Evolutionary conservation across 495 filamentous ascomycete genomes (phyloP).

Genomic region (Tuber calosporum): DNA sequence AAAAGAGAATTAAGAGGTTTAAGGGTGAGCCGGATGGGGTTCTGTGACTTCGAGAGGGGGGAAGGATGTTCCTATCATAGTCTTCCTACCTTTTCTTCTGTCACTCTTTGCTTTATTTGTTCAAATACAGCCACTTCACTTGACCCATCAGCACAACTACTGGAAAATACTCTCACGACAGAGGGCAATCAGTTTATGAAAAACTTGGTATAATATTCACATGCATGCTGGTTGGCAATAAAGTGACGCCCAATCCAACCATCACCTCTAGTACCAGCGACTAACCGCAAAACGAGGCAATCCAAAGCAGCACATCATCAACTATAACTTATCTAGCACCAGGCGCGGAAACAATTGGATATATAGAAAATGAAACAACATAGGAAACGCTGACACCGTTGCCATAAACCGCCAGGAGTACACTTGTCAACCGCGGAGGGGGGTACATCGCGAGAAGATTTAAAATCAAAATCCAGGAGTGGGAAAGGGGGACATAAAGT

Average conservation of each 20-base stretch:
- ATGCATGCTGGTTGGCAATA: not conserved
- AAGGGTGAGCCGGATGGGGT: slow-evolving; percentile 83
- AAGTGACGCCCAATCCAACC: not conserved
- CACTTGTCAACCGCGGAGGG: not conserved
- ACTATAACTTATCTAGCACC: not conserved
- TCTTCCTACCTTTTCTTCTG: not conserved
- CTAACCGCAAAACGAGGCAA: not conserved
- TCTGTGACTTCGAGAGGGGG: slow-evolving; percentile 47
- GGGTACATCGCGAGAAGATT: not conserved
- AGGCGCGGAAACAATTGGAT: not conserved
- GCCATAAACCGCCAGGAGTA: not conserved
- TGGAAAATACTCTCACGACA: not conserved
- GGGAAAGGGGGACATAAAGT: not conserved
- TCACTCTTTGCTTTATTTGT: not conserved
- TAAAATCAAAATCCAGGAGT: not conserved
- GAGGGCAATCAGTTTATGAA: not conserved
- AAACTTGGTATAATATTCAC: not conserved
- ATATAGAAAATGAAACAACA: not conserved
- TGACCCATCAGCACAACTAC: not conserved
- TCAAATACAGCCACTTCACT: not conserved
- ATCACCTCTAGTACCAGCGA: not conserved
- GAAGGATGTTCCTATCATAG: not conserved
- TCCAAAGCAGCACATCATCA: not conserved
- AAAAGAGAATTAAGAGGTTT: slow-evolving; percentile 80
- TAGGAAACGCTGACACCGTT: not conserved